Evolutionary conservation across 306 rosid species (phyloP).

Genomic region (Parietaria judaica): DNA sequence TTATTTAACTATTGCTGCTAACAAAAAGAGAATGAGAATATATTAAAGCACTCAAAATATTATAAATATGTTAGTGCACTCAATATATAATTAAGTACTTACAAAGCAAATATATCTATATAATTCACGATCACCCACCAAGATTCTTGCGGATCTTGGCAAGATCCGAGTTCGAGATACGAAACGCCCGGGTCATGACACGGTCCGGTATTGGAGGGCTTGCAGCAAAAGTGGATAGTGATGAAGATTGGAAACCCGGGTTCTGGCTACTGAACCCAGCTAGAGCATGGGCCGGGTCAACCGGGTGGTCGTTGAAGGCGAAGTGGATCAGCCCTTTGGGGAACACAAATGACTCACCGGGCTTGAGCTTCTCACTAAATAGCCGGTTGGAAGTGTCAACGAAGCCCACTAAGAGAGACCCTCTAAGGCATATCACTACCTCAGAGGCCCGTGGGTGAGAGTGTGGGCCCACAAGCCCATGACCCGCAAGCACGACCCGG

Average conservation of each 20-base stretch:
- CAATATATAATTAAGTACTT: too few relatives aligned
- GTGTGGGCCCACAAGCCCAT: conserved; percentile 47
- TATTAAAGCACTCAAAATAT: too few relatives aligned
- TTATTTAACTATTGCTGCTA: too few relatives aligned
- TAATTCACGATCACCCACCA: conserved; percentile 22
- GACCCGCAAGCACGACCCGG: conserved; percentile 30
- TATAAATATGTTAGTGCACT: too few relatives aligned
- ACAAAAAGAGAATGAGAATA: too few relatives aligned
- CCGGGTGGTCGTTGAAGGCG: conserved; percentile 31
- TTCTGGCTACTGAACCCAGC: conserved; percentile 69
- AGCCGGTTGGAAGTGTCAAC: conserved; percentile 31
- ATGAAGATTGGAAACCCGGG: conserved; percentile 42
- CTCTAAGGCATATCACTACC: conserved; percentile 33
- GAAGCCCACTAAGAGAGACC: conserved; percentile 52
- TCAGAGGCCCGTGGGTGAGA: conserved; percentile 66
- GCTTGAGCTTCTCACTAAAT: conserved; percentile 24
- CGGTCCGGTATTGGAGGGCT: conserved; percentile 27
- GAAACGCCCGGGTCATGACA: conserved; percentile 33
- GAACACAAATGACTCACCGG: conserved; percentile 63
- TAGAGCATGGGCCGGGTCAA: conserved; percentile 26
- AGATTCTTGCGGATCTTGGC: conserved; percentile 34
- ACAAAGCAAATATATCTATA: too few relatives aligned
- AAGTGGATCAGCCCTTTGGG: conserved; percentile 60
- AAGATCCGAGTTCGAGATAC: conserved; percentile 32
- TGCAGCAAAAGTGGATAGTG: conserved; percentile 39